Evolutionary conservation across 2,329 filamentous ascomycete species (phyloP).

Genomic region (Fusarium proliferatum): DNA sequence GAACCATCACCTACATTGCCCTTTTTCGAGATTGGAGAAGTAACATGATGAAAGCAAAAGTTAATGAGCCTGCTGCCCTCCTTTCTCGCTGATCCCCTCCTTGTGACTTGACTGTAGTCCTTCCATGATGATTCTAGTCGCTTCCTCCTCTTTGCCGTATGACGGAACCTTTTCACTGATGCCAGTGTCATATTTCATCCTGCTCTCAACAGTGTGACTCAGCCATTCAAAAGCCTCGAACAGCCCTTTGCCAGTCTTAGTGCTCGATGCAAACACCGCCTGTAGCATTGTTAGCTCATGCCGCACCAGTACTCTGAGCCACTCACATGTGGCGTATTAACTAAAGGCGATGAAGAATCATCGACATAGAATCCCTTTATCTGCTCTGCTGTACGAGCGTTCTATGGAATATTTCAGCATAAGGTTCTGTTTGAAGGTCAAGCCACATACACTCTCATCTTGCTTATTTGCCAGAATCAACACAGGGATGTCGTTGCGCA

Average conservation of each 20-base stretch:
- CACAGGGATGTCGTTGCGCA: not conserved
- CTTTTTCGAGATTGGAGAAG: too few species aligned
- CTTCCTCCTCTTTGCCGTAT: not conserved
- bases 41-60: not conserved
- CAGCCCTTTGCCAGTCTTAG: not conserved
- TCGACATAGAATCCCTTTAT: not conserved
- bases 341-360: not conserved
- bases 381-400: not conserved
- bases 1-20: too few species aligned
- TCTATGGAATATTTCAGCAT: accelerated
- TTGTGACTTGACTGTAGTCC: accelerated
- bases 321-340: not conserved
- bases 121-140: not conserved
- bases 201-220: not conserved
- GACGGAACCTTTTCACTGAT: not conserved
- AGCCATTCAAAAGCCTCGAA: not conserved
- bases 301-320: accelerated
- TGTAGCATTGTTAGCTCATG: not conserved
- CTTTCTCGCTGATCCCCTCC: not conserved
- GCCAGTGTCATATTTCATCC: not conserved
- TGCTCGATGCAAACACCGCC: not conserved
- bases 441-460: not conserved
- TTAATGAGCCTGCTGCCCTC: too few species aligned
- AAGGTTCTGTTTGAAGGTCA: accelerated
- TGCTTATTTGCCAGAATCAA: not conserved